Evolutionary conservation across 441 rosid genomes (phyloP).

Genomic region (Adansonia grandidieri): DNA sequence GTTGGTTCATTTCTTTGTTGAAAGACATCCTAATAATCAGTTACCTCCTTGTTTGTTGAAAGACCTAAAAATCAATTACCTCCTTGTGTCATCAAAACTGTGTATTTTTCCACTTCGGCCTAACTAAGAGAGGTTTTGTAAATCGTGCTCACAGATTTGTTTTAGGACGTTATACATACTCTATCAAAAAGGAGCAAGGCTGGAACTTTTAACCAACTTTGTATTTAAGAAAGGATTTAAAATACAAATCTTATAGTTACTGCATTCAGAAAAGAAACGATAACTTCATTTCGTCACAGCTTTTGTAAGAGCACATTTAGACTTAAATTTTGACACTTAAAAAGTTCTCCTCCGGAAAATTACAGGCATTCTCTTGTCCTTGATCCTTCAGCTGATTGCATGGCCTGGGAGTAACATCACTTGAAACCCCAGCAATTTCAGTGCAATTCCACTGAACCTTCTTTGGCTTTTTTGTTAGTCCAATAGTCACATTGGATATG

Average conservation of each 20-base stretch:
- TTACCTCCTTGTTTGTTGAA: no score
- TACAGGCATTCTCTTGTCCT: slow-evolving; percentile 45
- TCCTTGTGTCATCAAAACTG: no score
- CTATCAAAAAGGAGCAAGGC: neutral
- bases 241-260: neutral
- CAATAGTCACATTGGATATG: slow-evolving; percentile 63
- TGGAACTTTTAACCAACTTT: no score
- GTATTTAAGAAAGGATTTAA: neutral
- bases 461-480: slow-evolving; percentile 48
- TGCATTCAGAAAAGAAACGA: neutral
- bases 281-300: slow-evolving; percentile 27
- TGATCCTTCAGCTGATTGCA: slow-evolving; percentile 49
- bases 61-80: no score
- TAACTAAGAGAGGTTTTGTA: neutral
- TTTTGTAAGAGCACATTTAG: slow-evolving; percentile 44
- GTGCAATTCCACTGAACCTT: slow-evolving; percentile 65
- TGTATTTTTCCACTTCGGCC: no score
- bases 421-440: slow-evolving; percentile 51
- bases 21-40: neutral
- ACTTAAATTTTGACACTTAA: slow-evolving; percentile 43
- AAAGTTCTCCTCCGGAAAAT: slow-evolving; percentile 47
- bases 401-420: slow-evolving; percentile 56
- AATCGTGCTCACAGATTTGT: neutral
- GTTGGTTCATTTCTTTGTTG: slow-evolving; percentile 17
- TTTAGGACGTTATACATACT: neutral